Evolutionary conservation across 2,329 filamentous ascomycete genomes (phyloP).

Genomic region (Xylariomycetidae sp.): DNA sequence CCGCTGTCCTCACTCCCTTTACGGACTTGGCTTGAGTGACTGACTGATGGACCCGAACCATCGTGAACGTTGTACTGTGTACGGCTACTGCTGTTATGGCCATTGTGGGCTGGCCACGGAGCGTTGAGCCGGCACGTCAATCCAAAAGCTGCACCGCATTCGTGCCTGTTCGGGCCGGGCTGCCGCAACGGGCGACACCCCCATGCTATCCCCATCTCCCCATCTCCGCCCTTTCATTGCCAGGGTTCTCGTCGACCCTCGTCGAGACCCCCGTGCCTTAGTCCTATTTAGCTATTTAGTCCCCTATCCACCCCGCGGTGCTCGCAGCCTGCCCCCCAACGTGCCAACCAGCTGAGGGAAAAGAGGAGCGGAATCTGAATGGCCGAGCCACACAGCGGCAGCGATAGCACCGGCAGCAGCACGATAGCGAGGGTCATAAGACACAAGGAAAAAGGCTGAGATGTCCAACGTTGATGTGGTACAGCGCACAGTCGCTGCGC

Average conservation of each 20-base stretch:
- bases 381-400: constrained; percentile 24
- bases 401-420: constrained; percentile 6
- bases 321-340: too few relatives aligned
- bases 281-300: too few relatives aligned
- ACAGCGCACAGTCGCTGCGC: constrained; percentile 26
- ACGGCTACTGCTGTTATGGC: too few relatives aligned
- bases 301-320: constrained; percentile 28
- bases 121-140: constrained; percentile 27
- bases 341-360: constrained; percentile 16
- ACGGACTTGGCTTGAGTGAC: too few relatives aligned
- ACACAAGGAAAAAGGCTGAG: constrained; percentile 22
- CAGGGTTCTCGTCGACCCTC: too few relatives aligned
- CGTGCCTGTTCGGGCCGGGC: constrained; percentile 26
- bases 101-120: too few relatives aligned
- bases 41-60: too few relatives aligned
- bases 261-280: too few relatives aligned
- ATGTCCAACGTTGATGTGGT: constrained; percentile 31
- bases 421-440: constrained; percentile 22
- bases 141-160: constrained; percentile 20
- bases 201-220: too few relatives aligned
- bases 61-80: too few relatives aligned
- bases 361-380: constrained; percentile 29
- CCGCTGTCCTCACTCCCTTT: too few relatives aligned
- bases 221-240: background rate
- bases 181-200: constrained; percentile 26